These are phyloP conservation scores for Odontarrhena argentea DNA, from an alignment of 345 rosid species.

Conservation along the genomic window DNA sequence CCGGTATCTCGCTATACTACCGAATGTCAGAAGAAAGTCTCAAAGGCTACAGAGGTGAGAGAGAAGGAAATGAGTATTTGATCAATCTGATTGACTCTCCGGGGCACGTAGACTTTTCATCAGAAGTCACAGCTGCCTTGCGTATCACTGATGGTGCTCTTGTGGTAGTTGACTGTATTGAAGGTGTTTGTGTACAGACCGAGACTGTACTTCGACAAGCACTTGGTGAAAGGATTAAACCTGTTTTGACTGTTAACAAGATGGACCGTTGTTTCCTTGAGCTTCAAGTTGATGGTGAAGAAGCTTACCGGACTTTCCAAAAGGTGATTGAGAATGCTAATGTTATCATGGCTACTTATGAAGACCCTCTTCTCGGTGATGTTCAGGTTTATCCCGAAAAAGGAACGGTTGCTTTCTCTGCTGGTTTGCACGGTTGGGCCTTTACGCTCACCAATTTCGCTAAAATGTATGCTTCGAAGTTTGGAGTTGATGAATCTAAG, in stretches of 20 bases:
- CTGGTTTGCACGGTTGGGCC: slow-evolving; percentile 89
- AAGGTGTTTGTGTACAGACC: slow-evolving; percentile 87
- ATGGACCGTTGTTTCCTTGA: slow-evolving; percentile 93
- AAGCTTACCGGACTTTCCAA: slow-evolving; percentile 74
- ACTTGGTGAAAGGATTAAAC: slow-evolving; percentile 82
- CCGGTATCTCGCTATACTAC: slow-evolving; percentile 81
- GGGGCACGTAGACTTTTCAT: slow-evolving; percentile 85
- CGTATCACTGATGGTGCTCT: slow-evolving; percentile 91
- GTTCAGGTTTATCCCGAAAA: slow-evolving; percentile 80
- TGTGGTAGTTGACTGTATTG: slow-evolving; percentile 80
- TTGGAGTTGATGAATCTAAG: slow-evolving; percentile 70
- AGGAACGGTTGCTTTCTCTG: slow-evolving; percentile 86
- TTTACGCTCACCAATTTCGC: slow-evolving; percentile 79
- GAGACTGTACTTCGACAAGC: slow-evolving; percentile 87
- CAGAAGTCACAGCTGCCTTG: slow-evolving; percentile 92
- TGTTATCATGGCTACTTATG: slow-evolving; percentile 85
- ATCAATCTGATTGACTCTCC: slow-evolving; percentile 87
- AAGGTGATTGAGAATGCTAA: slow-evolving; percentile 86
- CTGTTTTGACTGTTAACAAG: slow-evolving; percentile 84
- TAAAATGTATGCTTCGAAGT: slow-evolving; percentile 83
- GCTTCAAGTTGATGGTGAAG: slow-evolving; percentile 89
- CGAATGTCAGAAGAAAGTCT: slow-evolving; percentile 64
- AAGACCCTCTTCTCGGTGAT: slow-evolving; percentile 86
- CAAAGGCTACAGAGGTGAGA: slow-evolving; percentile 47
- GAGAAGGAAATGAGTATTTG: slow-evolving; percentile 70